Base-by-base conservation (phyloP, 257 asterid species). In the Ajuga chamaepitys region DNA sequence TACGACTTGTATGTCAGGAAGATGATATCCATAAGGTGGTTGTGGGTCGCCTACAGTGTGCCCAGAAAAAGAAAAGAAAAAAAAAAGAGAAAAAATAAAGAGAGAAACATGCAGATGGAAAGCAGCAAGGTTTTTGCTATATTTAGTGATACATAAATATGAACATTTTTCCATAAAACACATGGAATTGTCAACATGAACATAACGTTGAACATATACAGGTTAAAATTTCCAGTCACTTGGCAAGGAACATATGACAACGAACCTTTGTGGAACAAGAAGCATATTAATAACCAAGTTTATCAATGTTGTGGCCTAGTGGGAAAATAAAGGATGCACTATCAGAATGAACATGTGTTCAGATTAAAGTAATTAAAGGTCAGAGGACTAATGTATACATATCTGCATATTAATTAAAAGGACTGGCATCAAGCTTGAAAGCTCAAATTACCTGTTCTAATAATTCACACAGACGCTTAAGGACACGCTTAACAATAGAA, bases 401-500 rank as follows among this genome's bases (percentile, higher is more conserved):
- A 47, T 53, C 25, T 64, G 51, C 53, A 37, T 45, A 32, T 56
- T 21, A 50, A 9, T 53, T 32, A 20, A 44, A 58, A 34, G 17
- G 54, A 56, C 20, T 55, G 26, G 42, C 5, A 16, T 61, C 41
- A 48, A 18, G 42, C 58, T 41, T 9, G 28, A 25, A 66, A 56
- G 59, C 62, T 47, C 44, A 25, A 35, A 28, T 60, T 73, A 93
- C 98, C 97, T 87, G 99, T 66, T 93, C 97, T 74, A 85, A 72
- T 67, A 86, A 72, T 80, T 93, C 97, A 45, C 61, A 82, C 10
- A 89, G 79, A 71, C 84, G 87, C 79, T 79, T 87, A 50, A 93
- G 96, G 61, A 89, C 82, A 13, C 95, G 96, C 75, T 85, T 89
- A 16, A 83, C 85, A 18, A 86, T 83, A 77, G 97, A 82, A 57